Evolutionary conservation across 441 rosid species (phyloP).

Genomic region (Melastoma candidum): DNA sequence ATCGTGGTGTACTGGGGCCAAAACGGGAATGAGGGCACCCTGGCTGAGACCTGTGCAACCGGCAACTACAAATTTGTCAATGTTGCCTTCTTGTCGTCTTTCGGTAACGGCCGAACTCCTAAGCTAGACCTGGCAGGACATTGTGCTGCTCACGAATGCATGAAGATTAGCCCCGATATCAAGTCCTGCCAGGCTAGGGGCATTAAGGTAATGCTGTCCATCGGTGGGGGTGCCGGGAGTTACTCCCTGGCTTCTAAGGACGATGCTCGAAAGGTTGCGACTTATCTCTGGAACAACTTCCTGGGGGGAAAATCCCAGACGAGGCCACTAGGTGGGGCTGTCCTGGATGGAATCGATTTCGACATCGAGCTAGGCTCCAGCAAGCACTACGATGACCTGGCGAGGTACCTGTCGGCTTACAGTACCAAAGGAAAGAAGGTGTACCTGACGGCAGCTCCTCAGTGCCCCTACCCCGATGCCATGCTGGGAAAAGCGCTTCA

Average conservation of each 20-base stretch:
- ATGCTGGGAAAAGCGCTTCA: too few relatives aligned
- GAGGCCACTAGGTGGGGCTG: slow-evolving; percentile 15
- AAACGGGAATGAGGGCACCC: slow-evolving; percentile 11
- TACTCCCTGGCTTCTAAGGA: slow-evolving; percentile 1
- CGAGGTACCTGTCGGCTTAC: slow-evolving; percentile 1
- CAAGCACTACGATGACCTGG: slow-evolving; percentile 11
- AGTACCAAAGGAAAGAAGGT: slow-evolving; percentile 6
- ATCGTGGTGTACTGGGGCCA: slow-evolving; percentile 20
- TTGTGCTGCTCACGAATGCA: too few relatives aligned
- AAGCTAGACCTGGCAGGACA: too few relatives aligned
- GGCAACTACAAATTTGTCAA: too few relatives aligned
- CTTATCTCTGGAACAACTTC: slow-evolving; percentile 2
- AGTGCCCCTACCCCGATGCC: too few relatives aligned
- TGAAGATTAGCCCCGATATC: not conserved
- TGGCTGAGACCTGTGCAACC: not conserved
- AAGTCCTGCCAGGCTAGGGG: slow-evolving; percentile 3
- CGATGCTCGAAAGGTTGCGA: not conserved
- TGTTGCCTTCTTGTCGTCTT: too few relatives aligned
- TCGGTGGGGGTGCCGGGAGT: not conserved
- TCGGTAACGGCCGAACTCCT: too few relatives aligned
- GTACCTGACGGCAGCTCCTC: slow-evolving; percentile 5
- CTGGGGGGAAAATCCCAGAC: slow-evolving; percentile 1
- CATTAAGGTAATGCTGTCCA: slow-evolving; percentile 5
- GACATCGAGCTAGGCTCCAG: slow-evolving; percentile 14
- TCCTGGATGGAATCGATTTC: slow-evolving; percentile 26